Percentiles rank a stretch among this genome's conserved stretches.
phyloP scores from a whole-genome alignment of 345 rosid species.

The sweet orange (Citrus sinensis) region DVS_A1.0 CM039165.1:36294001-36294500 shows the following conservation, averaged over 20 bases:
- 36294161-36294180: background rate
- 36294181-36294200: background rate
- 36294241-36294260: background rate
- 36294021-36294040: background rate
- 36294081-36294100: conserved; percentile 15
- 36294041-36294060: conserved; percentile 17
- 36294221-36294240: background rate
- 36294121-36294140: conserved; percentile 13
- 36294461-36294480: conserved; percentile 64
- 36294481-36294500: conserved; percentile 64
- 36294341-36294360: conserved; percentile 10
- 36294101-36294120: conserved; percentile 17
- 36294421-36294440: conserved; percentile 73
- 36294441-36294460: conserved; percentile 64
- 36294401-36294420: conserved; percentile 80
- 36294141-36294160: conserved; percentile 24
- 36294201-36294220: background rate
- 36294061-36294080: conserved; percentile 27
- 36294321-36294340: conserved; percentile 13
- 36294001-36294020: background rate
- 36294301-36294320: conserved; percentile 37
- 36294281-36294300: conserved; percentile 24
- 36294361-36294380: conserved; percentile 21
- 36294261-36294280: conserved; percentile 2
- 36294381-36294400: conserved; percentile 61